A percentile compares a stretch with the other conserved stretches of the same genome.
Conservation (phyloP, 208 protist genomes). For the Leishmania martiniquensis region DNA sequence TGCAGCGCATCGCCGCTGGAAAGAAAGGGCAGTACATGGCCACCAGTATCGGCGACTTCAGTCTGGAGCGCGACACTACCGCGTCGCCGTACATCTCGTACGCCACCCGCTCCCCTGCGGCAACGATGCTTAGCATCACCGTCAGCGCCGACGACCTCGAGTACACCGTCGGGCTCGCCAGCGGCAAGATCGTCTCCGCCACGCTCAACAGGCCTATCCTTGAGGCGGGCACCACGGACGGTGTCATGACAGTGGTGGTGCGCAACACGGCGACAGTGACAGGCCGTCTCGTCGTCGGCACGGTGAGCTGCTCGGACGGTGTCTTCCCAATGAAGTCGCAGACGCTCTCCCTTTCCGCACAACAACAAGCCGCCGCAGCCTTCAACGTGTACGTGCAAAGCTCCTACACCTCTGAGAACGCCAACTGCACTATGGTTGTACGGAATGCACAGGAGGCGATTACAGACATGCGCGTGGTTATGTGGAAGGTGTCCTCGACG, state of each 20-base stretch:
- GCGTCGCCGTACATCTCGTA: conserved; percentile 66
- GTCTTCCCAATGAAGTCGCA: conserved; percentile 73
- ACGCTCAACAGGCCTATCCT: conserved; percentile 40
- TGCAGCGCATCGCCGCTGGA: conserved; percentile 41
- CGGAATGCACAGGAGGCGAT: conserved; percentile 50
- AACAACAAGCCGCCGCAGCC: conserved; percentile 15
- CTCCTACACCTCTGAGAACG: conserved; percentile 11
- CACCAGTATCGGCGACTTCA: conserved; percentile 56
- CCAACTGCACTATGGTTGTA: conserved; percentile 54
- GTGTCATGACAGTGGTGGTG: conserved; percentile 52
- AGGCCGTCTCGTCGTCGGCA: conserved; percentile 56
- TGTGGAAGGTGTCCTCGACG: conserved; percentile 36
- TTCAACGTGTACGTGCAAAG: conserved; percentile 64
- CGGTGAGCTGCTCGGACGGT: conserved; percentile 42
- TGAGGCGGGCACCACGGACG: conserved; percentile 47
- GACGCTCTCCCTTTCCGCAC: conserved; percentile 40
- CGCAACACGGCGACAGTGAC: conserved; percentile 63
- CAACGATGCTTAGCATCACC: conserved; percentile 72
- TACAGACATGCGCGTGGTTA: conserved; percentile 37
- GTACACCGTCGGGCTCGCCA: conserved; percentile 71
- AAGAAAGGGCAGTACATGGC: conserved; percentile 63
- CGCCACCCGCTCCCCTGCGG: conserved; percentile 33
- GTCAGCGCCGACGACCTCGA: conserved; percentile 75
- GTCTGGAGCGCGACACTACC: conserved; percentile 18
- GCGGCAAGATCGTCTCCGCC: conserved; percentile 57